A percentile compares a stretch with the other conserved stretches of the same genome.
Evolutionary conservation across 176 grass and related monocot genomes (phyloP).

Genomic region (Coix lacrymajobi): DNA sequence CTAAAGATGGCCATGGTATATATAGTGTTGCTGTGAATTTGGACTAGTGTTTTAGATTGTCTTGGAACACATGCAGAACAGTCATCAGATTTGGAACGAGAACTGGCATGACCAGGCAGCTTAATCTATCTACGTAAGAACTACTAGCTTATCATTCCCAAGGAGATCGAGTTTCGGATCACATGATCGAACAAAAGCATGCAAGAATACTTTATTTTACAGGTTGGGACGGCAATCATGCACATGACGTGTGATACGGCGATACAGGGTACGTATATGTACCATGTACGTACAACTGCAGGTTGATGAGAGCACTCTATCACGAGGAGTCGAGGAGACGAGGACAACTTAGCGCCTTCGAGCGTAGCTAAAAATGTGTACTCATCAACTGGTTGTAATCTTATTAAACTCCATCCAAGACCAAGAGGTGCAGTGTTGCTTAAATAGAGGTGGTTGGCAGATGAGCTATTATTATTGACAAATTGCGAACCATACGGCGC

Average conservation of each 20-base stretch:
- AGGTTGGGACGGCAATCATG: background rate
- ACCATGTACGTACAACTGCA: background rate
- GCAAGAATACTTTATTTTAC: background rate
- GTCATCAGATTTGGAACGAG: background rate
- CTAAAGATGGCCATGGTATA: too few species aligned
- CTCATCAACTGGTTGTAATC: background rate
- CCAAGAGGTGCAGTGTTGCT: too few species aligned
- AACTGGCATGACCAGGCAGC: background rate
- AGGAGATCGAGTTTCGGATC: background rate
- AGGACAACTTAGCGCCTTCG: background rate
- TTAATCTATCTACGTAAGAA: background rate
- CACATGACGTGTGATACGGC: background rate
- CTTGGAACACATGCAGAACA: background rate
- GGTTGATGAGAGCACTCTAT: background rate
- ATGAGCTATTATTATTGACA: background rate
- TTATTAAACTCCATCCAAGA: constrained; percentile 17
- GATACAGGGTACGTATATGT: background rate
- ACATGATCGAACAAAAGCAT: background rate
- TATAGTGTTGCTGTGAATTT: background rate
- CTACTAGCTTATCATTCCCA: constrained; percentile 1
- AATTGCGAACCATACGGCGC: background rate
- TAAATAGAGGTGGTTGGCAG: background rate
- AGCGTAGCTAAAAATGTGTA: background rate
- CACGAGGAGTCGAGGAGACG: too few species aligned
- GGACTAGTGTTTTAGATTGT: background rate